These are phyloP conservation scores for Trametes pubescens DNA, from an alignment of 1,284 basidiomycete species.

Conservation along the genomic window DNA sequence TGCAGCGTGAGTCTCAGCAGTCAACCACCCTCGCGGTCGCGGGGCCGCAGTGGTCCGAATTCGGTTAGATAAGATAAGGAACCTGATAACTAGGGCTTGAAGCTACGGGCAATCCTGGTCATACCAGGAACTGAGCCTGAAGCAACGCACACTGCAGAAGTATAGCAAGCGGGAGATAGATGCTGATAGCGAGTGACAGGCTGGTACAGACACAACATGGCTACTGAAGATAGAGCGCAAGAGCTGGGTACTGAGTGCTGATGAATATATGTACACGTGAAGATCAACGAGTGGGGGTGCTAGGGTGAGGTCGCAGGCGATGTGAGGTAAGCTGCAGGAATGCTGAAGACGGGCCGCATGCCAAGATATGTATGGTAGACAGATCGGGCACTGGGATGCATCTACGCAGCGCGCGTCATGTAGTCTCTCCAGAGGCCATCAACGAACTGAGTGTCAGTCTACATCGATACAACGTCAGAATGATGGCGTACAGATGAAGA, in stretches of 20 bases:
- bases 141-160: too few relatives aligned
- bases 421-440: constrained; percentile 39
- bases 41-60: neutral
- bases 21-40: neutral
- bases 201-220: constrained; percentile 12
- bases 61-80: neutral
- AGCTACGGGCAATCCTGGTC: too few relatives aligned
- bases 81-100: too few relatives aligned
- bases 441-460: constrained; percentile 38
- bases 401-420: constrained; percentile 13
- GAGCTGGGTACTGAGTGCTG: neutral
- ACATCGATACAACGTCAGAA: neutral
- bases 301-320: neutral
- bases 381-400: neutral
- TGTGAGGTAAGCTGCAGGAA: neutral
- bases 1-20: neutral
- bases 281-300: neutral
- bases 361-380: neutral
- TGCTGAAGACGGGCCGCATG: neutral
- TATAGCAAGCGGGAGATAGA: neutral
- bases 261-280: neutral
- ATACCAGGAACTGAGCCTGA: too few relatives aligned
- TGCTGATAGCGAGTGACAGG: constrained; percentile 1
- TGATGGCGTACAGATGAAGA: neutral
- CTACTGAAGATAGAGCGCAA: constrained; percentile 2